A percentile compares a stretch with the other conserved stretches of the same genome.
These are phyloP conservation scores for Pseudocercospora fuligena DNA, from an alignment of 2,329 filamentous ascomycete species.

Conservation along the genomic window DNA sequence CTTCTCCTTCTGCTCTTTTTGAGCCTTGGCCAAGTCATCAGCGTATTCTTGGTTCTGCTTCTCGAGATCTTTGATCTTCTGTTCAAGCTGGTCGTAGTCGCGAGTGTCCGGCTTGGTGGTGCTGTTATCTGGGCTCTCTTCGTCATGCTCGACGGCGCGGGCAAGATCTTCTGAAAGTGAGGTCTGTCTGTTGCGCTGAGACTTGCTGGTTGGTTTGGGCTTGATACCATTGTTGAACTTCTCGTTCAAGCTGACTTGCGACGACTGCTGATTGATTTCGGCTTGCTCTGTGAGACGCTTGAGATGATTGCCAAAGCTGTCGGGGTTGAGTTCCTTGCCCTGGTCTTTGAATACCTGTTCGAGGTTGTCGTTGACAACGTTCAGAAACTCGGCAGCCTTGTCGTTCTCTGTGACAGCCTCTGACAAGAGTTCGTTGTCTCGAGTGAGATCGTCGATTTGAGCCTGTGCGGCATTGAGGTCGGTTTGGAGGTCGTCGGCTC, in stretches of 20 bases:
- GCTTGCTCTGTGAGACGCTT: constrained; percentile 16
- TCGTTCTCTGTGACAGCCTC: not conserved
- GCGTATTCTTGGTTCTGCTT: not conserved
- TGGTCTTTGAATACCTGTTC: not conserved
- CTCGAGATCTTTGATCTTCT: constrained; percentile 2
- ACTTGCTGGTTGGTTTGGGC: not conserved
- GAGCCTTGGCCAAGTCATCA: not conserved
- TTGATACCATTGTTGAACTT: constrained; percentile 6
- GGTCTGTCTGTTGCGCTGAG: not conserved
- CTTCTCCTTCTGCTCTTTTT: not conserved
- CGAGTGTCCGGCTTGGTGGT: not conserved
- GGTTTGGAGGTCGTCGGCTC: constrained; percentile 4
- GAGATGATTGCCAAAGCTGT: constrained; percentile 17
- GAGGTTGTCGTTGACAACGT: not conserved
- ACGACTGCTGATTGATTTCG: constrained; percentile 12
- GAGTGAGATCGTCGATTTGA: not conserved
- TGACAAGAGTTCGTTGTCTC: not conserved
- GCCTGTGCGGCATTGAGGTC: constrained; percentile 5
- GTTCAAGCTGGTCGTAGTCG: not conserved
- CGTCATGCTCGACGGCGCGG: not conserved
- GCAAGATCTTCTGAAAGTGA: constrained; percentile 15
- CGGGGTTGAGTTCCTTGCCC: constrained; percentile 15
- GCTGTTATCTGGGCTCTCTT: not conserved
- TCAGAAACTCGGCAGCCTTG: not conserved
- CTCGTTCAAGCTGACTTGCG: constrained; percentile 9